Percentiles rank a stretch among this genome's conserved stretches.
Conservation (phyloP, 345 rosid species). For the Iberis pinnata region DNA sequence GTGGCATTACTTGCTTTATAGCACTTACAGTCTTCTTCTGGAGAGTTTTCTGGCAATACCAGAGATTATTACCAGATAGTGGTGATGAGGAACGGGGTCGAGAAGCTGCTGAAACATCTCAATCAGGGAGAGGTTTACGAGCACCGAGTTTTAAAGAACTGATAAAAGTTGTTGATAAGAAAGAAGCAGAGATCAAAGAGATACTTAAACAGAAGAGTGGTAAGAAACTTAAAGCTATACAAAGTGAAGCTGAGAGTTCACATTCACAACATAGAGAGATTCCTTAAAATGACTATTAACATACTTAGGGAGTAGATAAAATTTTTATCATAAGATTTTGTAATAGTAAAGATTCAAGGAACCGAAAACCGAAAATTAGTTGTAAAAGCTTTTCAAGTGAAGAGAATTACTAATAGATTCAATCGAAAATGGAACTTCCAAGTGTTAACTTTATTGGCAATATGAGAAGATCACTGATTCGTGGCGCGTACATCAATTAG, state of each 20-base stretch:
- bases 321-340: constrained; percentile 25
- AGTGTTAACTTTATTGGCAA: constrained; percentile 18
- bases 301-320: constrained; percentile 19
- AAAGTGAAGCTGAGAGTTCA: constrained; percentile 37
- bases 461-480: constrained; percentile 14
- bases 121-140: constrained; percentile 36
- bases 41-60: constrained; percentile 54
- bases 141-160: constrained; percentile 46
- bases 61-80: constrained; percentile 41
- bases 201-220: constrained; percentile 47
- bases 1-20: constrained; percentile 60
- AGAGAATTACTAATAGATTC: neutral
- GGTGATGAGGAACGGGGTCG: constrained; percentile 31
- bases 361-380: constrained; percentile 1
- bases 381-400: constrained; percentile 9
- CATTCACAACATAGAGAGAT: constrained; percentile 20
- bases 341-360: constrained; percentile 23
- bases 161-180: constrained; percentile 57
- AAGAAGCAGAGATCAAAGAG: constrained; percentile 49
- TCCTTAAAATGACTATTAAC: constrained; percentile 17
- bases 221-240: constrained; percentile 34
- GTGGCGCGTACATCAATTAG: constrained; percentile 18
- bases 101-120: constrained; percentile 42
- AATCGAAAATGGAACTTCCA: neutral
- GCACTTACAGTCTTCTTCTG: constrained; percentile 56